These are phyloP conservation scores for Fusarium sp. DNA, from an alignment of 2,329 filamentous ascomycete species.

Conservation along the genomic window DNA sequence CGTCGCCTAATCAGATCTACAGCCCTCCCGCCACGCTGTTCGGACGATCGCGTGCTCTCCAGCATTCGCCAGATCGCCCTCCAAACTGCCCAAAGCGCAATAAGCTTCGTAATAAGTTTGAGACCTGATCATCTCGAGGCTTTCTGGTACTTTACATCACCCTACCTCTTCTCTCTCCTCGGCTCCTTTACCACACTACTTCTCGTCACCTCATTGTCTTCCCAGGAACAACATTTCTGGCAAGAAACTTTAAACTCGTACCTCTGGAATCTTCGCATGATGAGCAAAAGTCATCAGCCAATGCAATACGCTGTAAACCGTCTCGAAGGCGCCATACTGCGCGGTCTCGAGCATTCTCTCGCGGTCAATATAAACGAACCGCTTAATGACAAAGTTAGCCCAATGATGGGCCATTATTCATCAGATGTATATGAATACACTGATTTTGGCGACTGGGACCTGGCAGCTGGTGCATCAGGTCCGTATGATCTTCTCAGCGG, in stretches of 20 bases:
- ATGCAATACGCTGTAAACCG: constrained; percentile 54
- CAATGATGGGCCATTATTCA: constrained; percentile 44
- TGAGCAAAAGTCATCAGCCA: constrained; percentile 53
- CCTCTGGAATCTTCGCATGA: constrained; percentile 50
- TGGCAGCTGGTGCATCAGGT: constrained; percentile 44
- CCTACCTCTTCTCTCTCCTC: constrained; percentile 55
- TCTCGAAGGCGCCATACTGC: constrained; percentile 53
- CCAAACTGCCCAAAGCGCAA: constrained; percentile 49
- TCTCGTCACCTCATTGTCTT: constrained; percentile 50
- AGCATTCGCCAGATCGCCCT: constrained; percentile 49
- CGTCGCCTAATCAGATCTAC: constrained; percentile 56
- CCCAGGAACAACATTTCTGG: constrained; percentile 49
- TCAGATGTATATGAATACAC: constrained; percentile 49
- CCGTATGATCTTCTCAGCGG: constrained; percentile 49
- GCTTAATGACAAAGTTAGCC: constrained; percentile 47
- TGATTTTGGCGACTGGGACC: constrained; percentile 52
- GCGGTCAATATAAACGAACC: constrained; percentile 52
- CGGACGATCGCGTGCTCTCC: constrained; percentile 45
- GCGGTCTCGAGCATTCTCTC: constrained; percentile 53
- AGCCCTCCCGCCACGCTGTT: constrained; percentile 47
- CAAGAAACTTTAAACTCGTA: constrained; percentile 52
- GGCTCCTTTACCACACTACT: constrained; percentile 55
- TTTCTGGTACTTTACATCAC: constrained; percentile 56
- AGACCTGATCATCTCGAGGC: constrained; percentile 55
- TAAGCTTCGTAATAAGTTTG: constrained; percentile 50